These are phyloP conservation scores for Fusarium nelsonii DNA, from an alignment of 2,329 filamentous ascomycete genomes.

Conservation along the genomic window DNA sequence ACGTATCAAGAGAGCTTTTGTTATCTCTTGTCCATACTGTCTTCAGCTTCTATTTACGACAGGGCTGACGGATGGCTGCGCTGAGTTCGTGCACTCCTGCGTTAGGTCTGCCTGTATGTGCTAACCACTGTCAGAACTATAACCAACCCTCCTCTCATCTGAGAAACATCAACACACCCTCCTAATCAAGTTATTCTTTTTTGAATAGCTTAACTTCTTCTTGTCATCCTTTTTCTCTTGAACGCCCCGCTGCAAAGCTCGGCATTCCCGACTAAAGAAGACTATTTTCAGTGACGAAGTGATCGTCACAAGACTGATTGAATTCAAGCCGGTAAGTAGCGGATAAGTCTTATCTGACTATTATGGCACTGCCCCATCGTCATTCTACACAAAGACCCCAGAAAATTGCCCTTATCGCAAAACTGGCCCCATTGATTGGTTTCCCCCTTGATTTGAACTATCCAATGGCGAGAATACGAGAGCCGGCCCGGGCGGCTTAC, in stretches of 20 bases:
- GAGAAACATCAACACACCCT: slow-evolving; percentile 33
- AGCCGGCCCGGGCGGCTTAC: slow-evolving; percentile 49
- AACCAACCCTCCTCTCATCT: slow-evolving; percentile 39
- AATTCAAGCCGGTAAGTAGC: slow-evolving; percentile 35
- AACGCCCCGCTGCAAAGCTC: slow-evolving; percentile 25
- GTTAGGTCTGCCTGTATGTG: slow-evolving; percentile 38
- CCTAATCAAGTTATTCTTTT: slow-evolving; percentile 24
- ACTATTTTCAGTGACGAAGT: slow-evolving; percentile 41
- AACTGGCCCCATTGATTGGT: slow-evolving; percentile 29
- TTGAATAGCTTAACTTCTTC: slow-evolving; percentile 21
- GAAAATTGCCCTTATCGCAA: slow-evolving; percentile 37
- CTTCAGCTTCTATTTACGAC: slow-evolving; percentile 49
- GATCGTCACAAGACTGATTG: slow-evolving; percentile 37
- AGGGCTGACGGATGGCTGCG: slow-evolving; percentile 51
- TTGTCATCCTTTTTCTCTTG: slow-evolving; percentile 2
- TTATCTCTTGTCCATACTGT: slow-evolving; percentile 47
- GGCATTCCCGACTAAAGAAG: slow-evolving; percentile 44
- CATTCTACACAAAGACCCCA: slow-evolving; percentile 14
- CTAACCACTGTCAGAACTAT: slow-evolving; percentile 48
- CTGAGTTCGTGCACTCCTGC: slow-evolving; percentile 46
- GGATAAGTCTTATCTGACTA: slow-evolving; percentile 40
- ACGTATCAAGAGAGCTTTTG: slow-evolving; percentile 47
- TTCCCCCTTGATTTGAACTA: slow-evolving; percentile 37
- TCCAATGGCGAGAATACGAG: slow-evolving; percentile 45
- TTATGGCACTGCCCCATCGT: slow-evolving; percentile 27